Evolutionary conservation across 495 filamentous ascomycete species (phyloP), one percentile per base, ranked within the genome.

Genomic region (Lasiosphaeria miniovina): DNA sequence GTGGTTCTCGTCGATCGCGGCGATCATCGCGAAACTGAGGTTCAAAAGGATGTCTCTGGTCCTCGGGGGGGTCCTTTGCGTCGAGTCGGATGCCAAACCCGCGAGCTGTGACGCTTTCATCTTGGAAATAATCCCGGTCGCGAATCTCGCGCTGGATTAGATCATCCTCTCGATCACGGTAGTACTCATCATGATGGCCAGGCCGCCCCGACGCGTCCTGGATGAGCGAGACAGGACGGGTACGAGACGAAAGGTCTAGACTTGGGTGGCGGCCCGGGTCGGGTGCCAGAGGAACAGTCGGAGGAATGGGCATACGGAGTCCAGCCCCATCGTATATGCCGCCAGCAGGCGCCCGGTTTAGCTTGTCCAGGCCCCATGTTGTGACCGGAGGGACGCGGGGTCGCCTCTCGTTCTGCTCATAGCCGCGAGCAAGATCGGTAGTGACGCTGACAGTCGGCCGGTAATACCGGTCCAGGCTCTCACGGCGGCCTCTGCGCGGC

Each of bases 391-490:
- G 85, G 0, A 83, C 82, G 11, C 82, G 62, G 64, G 63, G 79
- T 79, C 70, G 71, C 17, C 62, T 73, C 34, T 73, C 67, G 36
- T 61, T 65, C 33, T 57, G 61, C 8, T 72, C 70, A 52, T 70
- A 71, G 4, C 61, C 73, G 32, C 82, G 82, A 35, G 51, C 68
- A 52, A 82, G 58, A 36, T 88, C 86, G 14, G 85, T 84, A 40
- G 81, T 80, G 40, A 84, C 78, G 51, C 83, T 82, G 70, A 90
- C 81, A 57, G 85, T 90, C 32, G 83, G 73, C 12, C 88, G 87
- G 62, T 86, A 81, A 51, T 86, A 83, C 6, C 76, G 74, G 41
- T 84, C 80, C 49, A 79, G 66, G 60, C 82, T 84, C 12, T 81
- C 78, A 14, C 81, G 78, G 43, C 71, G 75, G 52, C 76, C 74